These are phyloP conservation scores for Globisporangium uncinulatum DNA, from an alignment of 352 stramenopile species.

Conservation along the genomic window DNA sequence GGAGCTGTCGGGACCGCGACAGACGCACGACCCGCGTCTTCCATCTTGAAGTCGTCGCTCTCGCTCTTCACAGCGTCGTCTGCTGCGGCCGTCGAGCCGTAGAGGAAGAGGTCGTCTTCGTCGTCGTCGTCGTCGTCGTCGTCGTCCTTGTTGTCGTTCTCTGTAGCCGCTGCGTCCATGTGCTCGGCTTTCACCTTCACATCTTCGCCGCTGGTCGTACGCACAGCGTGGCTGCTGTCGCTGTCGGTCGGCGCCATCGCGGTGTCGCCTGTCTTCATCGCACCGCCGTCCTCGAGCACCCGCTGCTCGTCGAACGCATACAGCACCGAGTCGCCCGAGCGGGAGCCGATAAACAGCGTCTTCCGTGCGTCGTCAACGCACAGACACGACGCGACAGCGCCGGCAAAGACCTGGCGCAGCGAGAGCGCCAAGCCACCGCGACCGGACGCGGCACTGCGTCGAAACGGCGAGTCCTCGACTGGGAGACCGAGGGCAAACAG, in stretches of 20 bases:
- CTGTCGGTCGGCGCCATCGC: neutral
- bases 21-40: neutral
- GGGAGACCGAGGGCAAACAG: constrained; percentile 61
- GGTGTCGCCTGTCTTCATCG: constrained; percentile 15
- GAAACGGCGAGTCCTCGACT: constrained; percentile 42
- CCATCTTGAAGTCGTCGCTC: constrained; percentile 5
- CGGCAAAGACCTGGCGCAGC: constrained; percentile 44
- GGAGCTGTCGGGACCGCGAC: neutral
- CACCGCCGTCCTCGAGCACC: constrained; percentile 14
- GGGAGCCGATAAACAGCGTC: constrained; percentile 77
- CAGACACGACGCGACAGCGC: constrained; percentile 49
- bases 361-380: constrained; percentile 53
- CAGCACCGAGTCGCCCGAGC: constrained; percentile 71
- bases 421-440: constrained; percentile 28
- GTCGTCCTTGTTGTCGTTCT: constrained; percentile 58
- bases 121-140: constrained; percentile 67
- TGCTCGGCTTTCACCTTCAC: constrained; percentile 9
- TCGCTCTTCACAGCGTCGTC: constrained; percentile 17
- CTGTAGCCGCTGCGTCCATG: constrained; percentile 3
- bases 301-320: constrained; percentile 50
- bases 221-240: neutral
- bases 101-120: constrained; percentile 75
- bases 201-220: neutral
- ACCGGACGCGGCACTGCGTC: constrained; percentile 18
- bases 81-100: constrained; percentile 34